A percentile compares a stretch with the other conserved stretches of the same genome.
Conservation (phyloP, 495 filamentous ascomycete species). For the Penicillium roqueforti region DNA sequence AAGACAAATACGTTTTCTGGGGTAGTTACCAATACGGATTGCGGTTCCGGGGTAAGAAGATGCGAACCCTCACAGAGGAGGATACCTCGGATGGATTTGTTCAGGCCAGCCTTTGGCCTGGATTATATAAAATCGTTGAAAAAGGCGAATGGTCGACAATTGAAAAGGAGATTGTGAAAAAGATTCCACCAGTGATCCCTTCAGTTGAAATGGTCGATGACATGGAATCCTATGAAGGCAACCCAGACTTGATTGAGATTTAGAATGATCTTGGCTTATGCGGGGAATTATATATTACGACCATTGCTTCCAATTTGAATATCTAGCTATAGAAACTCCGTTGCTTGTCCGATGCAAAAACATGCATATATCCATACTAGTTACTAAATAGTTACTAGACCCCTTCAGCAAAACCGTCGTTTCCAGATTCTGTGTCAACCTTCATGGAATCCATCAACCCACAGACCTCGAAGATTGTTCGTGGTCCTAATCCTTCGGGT, state of each 20-base stretch:
- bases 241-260: not conserved
- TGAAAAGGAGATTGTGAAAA: conserved; percentile 13
- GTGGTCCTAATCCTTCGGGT: conserved; percentile 44
- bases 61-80: conserved; percentile 4
- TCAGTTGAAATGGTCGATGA: not conserved
- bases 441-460: conserved; percentile 55
- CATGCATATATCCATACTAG: not conserved
- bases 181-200: not conserved
- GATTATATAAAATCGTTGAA: not conserved
- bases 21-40: conserved; percentile 1
- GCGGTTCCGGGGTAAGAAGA: conserved; percentile 4
- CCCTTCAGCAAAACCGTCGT: conserved; percentile 42
- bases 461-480: conserved; percentile 53
- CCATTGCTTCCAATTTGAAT: not conserved
- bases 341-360: not conserved
- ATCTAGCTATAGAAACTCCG: conserved; percentile 1
- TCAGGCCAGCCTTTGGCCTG: conserved; percentile 12
- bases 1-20: conserved; percentile 14
- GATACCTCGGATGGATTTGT: not conserved
- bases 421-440: conserved; percentile 54
- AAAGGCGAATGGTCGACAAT: not conserved
- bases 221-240: not conserved
- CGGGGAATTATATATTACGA: not conserved
- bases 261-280: not conserved
- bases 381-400: conserved; percentile 17